phyloP scores from a whole-genome alignment of 495 filamentous ascomycete species.

The Annulohypoxylon maeteangense region DNA sequence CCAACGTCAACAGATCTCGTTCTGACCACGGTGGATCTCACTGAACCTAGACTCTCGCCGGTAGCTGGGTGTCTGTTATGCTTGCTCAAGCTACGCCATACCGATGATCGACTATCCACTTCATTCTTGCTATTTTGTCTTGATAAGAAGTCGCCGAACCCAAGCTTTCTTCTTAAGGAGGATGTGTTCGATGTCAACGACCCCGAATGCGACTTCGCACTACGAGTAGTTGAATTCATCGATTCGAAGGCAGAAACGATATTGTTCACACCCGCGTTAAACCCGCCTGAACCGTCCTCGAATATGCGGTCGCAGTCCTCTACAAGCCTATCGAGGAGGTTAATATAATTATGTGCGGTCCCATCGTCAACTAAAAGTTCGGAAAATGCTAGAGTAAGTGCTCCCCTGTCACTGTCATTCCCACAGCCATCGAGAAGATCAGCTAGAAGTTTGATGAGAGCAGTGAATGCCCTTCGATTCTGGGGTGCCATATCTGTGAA shows the following conservation, averaged over 20 bases:
- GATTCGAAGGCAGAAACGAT: slow-evolving; percentile 55
- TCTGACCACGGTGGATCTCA: slow-evolving; percentile 72
- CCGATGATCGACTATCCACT: slow-evolving; percentile 73
- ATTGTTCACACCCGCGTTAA: slow-evolving; percentile 52
- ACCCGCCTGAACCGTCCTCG: slow-evolving; percentile 66
- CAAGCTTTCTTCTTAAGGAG: slow-evolving; percentile 84
- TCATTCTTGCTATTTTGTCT: slow-evolving; percentile 81
- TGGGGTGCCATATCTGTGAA: slow-evolving; percentile 87
- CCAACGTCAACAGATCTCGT: slow-evolving; percentile 87
- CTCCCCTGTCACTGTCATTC: slow-evolving; percentile 92
- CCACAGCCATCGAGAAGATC: slow-evolving; percentile 93
- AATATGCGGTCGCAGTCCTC: slow-evolving; percentile 93
- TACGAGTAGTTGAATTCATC: slow-evolving; percentile 56
- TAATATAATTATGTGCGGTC: slow-evolving; percentile 84
- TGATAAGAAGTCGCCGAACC: slow-evolving; percentile 72
- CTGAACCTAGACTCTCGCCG: slow-evolving; percentile 65
- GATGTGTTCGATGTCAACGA: slow-evolving; percentile 75
- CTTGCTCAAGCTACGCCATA: slow-evolving; percentile 93
- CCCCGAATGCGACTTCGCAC: slow-evolving; percentile 59
- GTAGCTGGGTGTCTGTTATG: slow-evolving; percentile 67
- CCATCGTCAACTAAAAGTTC: slow-evolving; percentile 84
- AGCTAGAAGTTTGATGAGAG: slow-evolving; percentile 83
- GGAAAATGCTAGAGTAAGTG: slow-evolving; percentile 88
- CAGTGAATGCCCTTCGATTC: slow-evolving; percentile 87
- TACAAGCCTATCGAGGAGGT: slow-evolving; percentile 88